Conservation (phyloP, 2,329 filamentous ascomycete species). For the Ascochyta viciae-villosae region DNA sequence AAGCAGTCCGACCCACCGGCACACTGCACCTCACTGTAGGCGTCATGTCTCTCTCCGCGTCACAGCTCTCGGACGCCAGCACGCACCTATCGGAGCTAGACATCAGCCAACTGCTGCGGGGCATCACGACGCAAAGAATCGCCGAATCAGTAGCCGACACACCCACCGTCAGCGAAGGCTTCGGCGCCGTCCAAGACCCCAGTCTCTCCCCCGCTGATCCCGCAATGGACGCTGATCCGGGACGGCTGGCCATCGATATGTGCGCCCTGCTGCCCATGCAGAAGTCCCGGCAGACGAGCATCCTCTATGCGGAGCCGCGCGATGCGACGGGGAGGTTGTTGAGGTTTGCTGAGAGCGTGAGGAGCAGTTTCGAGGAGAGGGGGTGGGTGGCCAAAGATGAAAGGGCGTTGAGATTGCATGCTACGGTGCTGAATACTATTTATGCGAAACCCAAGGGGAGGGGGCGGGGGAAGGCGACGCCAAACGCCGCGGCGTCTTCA, state of each 20-base stretch:
- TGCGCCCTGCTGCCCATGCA: slow-evolving; percentile 68
- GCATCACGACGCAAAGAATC: slow-evolving; percentile 21
- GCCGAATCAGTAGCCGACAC: slow-evolving; percentile 25
- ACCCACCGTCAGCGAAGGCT: slow-evolving; percentile 39
- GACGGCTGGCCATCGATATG: slow-evolving; percentile 52
- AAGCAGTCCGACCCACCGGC: slow-evolving; percentile 76
- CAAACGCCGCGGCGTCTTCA: slow-evolving; percentile 1
- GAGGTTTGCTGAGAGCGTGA: slow-evolving; percentile 65
- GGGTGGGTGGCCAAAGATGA: slow-evolving; percentile 65
- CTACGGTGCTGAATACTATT: slow-evolving; percentile 85
- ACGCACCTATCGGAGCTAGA: slow-evolving; percentile 53
- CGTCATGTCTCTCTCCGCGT: slow-evolving; percentile 75
- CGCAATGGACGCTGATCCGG: slow-evolving; percentile 10
- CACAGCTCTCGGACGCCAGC: slow-evolving; percentile 57
- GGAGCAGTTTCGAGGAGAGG: slow-evolving; percentile 60
- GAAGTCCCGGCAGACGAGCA: slow-evolving; percentile 56
- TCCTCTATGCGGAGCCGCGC: slow-evolving; percentile 63
- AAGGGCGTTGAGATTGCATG: slow-evolving; percentile 76
- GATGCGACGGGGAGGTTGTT: slow-evolving; percentile 62
- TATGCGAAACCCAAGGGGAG: slow-evolving; percentile 64
- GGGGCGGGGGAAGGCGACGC: slow-evolving; percentile 33
- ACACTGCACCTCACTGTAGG: slow-evolving; percentile 88
- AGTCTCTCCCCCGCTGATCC: slow-evolving; percentile 22
- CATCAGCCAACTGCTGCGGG: slow-evolving; percentile 38
- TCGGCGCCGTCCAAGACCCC: slow-evolving; percentile 19